A percentile compares a stretch with the other conserved stretches of the same genome.
These are phyloP conservation scores for Vigna radiata DNA, from an alignment of 306 rosid genomes.

Conservation along the genomic window DNA sequence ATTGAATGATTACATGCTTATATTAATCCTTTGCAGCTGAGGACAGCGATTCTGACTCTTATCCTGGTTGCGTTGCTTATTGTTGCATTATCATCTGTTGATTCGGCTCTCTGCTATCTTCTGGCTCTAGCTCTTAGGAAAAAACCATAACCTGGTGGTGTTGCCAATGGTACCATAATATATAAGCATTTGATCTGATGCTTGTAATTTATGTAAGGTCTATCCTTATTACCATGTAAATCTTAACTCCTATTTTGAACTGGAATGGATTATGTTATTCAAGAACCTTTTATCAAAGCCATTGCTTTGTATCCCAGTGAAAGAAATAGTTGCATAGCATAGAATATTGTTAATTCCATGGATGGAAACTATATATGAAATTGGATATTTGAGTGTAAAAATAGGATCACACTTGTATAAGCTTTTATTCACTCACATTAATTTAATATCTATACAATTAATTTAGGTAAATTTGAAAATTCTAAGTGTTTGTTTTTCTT, in stretches of 20 bases:
- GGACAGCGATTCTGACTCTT: slow-evolving; percentile 84
- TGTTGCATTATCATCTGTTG: slow-evolving; percentile 77
- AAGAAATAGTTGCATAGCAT: slow-evolving; percentile 7
- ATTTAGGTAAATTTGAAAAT: too few relatives aligned
- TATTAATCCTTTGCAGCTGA: slow-evolving; percentile 64
- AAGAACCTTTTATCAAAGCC: slow-evolving; percentile 10
- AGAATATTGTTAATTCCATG: slow-evolving; percentile 20
- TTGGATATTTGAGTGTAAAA: not conserved
- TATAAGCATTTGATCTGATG: slow-evolving; percentile 21
- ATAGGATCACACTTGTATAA: not conserved
- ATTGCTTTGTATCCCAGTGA: not conserved
- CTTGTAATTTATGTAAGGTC: not conserved
- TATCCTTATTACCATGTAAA: slow-evolving; percentile 4
- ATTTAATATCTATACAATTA: too few relatives aligned
- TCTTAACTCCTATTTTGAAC: slow-evolving; percentile 21
- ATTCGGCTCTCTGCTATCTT: slow-evolving; percentile 72
- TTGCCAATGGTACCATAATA: not conserved
- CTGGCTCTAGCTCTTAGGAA: slow-evolving; percentile 70
- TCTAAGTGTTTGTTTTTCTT: too few relatives aligned
- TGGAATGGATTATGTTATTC: slow-evolving; percentile 11
- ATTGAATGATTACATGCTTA: slow-evolving; percentile 1
- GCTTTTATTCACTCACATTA: not conserved
- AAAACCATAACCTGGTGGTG: slow-evolving; percentile 38
- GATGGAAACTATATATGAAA: not conserved
- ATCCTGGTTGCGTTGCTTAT: slow-evolving; percentile 79